Base-by-base conservation (phyloP, 352 stramenopile species). In the Pythium volutum region DNA sequence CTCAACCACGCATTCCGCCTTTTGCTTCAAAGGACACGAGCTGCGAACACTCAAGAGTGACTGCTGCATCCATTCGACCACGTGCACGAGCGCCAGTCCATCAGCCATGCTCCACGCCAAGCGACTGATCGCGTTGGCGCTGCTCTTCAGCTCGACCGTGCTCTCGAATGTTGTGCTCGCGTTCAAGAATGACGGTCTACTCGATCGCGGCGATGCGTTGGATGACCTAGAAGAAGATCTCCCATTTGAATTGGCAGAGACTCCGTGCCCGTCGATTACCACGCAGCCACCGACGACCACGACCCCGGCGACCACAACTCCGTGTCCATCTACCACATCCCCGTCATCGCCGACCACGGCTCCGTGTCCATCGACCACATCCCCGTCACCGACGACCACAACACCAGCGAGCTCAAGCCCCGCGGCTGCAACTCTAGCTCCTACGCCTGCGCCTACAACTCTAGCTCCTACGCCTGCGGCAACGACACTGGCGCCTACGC, bases 11-110 rank as follows among this genome's bases (percentile, higher is more conserved):
- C 62, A 69, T 61, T 69, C 62, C 22, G 42, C 56, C 62, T 69
- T 69, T 69, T 69, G 27, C 62, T 55, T 42, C n/a, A 52, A 64
- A 64, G 55, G 55, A 59, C 54, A 54, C 36, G 20, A 55, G 29
- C 36, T 9, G 12, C 23, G 6, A 34, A 39, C 31, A 36, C 31
- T 11, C n/a, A n/a, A 36, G 31, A 36, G 31, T 36, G 31, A 8
- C 31, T 11, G 31, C 31, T 20, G 11, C 36, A 20, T 23, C 18
- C 57, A 64, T 6, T 11, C 10, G 20, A 15, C 42, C n/a, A n/a
- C n/a, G n/a, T n/a, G n/a, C n/a, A n/a, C 42, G 38, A 52, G 14
- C 36, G 36, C 36, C 36, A 20, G 7, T 12, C 7, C 8, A 18
- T 36, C 42, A 48, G 43, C 36, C 16, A 70, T 70, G 63, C 56